phyloP scores from a whole-genome alignment of 805 yeast genomes.

The Nakazawaea anatomiae region DNA sequence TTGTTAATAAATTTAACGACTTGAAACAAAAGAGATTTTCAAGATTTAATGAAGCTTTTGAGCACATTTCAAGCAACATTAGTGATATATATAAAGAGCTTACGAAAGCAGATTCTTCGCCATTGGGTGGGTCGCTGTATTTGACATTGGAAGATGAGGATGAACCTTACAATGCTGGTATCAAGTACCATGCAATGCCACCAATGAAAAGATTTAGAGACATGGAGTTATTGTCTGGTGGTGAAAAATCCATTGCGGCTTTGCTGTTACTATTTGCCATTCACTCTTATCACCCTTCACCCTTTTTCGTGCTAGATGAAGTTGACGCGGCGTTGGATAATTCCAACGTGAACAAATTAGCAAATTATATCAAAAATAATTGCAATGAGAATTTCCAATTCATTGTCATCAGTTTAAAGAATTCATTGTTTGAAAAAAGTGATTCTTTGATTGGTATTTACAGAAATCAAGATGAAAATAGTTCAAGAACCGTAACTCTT shows the following conservation, averaged over 20 bases:
- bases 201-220: slow-evolving; percentile 91
- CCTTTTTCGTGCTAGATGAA: slow-evolving; percentile 93
- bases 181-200: slow-evolving; percentile 91
- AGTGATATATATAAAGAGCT: slow-evolving; percentile 81
- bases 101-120: slow-evolving; percentile 63
- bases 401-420: slow-evolving; percentile 88
- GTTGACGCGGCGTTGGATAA: slow-evolving; percentile 97
- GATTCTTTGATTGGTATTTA: slow-evolving; percentile 92
- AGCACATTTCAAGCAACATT: slow-evolving; percentile 67
- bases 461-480: slow-evolving; percentile 68
- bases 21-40: slow-evolving; percentile 56
- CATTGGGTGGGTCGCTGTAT: slow-evolving; percentile 92
- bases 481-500: slow-evolving; percentile 67
- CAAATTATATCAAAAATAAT: slow-evolving; percentile 73
- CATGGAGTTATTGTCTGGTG: slow-evolving; percentile 91
- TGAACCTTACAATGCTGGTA: slow-evolving; percentile 80
- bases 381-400: slow-evolving; percentile 81
- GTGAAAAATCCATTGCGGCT: slow-evolving; percentile 96
- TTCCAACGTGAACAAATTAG: slow-evolving; percentile 78
- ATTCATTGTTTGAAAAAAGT: slow-evolving; percentile 78
- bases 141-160: slow-evolving; percentile 83
- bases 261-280: slow-evolving; percentile 86
- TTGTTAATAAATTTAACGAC: slow-evolving; percentile 49
- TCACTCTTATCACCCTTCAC: slow-evolving; percentile 88
- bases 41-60: slow-evolving; percentile 64